Base-by-base conservation (phyloP, 1,139 yeast genomes). In the Scheffersomyces segobiensis region DNA sequence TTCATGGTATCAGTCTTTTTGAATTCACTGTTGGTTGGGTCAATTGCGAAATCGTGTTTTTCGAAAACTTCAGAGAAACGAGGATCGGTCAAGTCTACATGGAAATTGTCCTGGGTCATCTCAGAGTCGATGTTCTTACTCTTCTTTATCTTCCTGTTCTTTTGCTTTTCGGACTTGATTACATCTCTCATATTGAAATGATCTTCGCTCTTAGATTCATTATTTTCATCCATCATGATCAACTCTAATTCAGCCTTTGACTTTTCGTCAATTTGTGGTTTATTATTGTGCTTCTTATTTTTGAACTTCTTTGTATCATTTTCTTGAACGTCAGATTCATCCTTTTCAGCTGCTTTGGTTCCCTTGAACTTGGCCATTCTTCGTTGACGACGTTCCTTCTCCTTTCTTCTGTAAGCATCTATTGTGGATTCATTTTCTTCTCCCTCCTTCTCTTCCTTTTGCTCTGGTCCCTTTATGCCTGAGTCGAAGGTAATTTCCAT, bases 401-500 rank as follows among this genome's bases (percentile, higher is more conserved):
- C 97, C 74, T 93, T 95, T 64, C 96, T 84, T 73, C 85, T 89
- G 69, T 93, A 86, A 65, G 88, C 91, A 50, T 90, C 96, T 55
- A 96, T 86, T 0, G 98, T 88, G 17, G 88, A 81, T 69, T 92
- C 93, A 49, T 80, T 79, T 7, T 76, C 79, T 19, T 70, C 78
- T 53, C 75, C 78, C 3, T 66, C 75, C 17, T 68, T 68, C 22
- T 56, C 68, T 61, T 55, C 68, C 70, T 55, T 68, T 68, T 70
- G 32, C 65, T 59, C 58, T 7, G 63, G 74, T n/a, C 81, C 89
- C 52, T 82, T 84, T 55, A 92, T 75, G 5, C 93, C 98, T 2
- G 99, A 98, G 50, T 93, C 92, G 73, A 96, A 96, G 0, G 98
- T 93, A 65, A 96, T 91, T 71, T 95, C 98, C 93, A 95, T 89